A percentile compares a stretch with the other conserved stretches of the same genome.
Evolutionary conservation across 495 filamentous ascomycete species (phyloP).

Genomic region (Opeltia flavorubescens): DNA sequence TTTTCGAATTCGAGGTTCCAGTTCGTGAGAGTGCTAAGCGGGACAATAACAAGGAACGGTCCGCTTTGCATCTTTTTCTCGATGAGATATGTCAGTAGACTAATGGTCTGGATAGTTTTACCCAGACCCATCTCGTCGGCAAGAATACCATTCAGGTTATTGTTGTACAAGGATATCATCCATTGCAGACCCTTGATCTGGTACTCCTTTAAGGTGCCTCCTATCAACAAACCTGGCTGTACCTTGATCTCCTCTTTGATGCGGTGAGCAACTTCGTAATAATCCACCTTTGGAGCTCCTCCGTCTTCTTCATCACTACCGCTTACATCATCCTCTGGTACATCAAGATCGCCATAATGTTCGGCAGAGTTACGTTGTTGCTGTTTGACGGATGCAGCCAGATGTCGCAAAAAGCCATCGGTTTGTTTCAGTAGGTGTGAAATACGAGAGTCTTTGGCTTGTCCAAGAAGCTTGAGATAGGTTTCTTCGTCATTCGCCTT

Average conservation of each 20-base stretch:
- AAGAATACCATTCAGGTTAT: conserved; percentile 96
- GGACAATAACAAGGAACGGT: conserved; percentile 92
- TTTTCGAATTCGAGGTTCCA: conserved; percentile 99
- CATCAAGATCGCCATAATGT: conserved; percentile 54
- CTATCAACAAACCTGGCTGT: conserved; percentile 76
- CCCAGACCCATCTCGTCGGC: conserved; percentile 99
- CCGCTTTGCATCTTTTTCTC: conserved; percentile 88
- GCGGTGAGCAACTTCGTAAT: conserved; percentile 94
- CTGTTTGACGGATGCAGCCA: conserved; percentile 78
- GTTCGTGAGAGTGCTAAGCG: conserved; percentile 90
- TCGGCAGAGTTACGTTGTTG: conserved; percentile 76
- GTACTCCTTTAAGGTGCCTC: conserved; percentile 90
- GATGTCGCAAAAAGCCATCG: conserved; percentile 90
- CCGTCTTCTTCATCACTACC: conserved; percentile 52
- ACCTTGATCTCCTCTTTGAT: conserved; percentile 77
- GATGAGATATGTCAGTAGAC: conserved; percentile 90
- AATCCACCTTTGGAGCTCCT: conserved; percentile 70
- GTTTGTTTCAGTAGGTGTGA: conserved; percentile 92
- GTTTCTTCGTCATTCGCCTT: conserved; percentile 99
- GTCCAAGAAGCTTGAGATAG: conserved; percentile 88
- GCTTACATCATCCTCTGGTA: conserved; percentile 35
- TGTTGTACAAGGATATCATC: conserved; percentile 99
- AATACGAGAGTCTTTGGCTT: conserved; percentile 98
- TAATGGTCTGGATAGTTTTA: conserved; percentile 98
- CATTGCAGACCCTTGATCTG: conserved; percentile 96